A percentile compares a stretch with the other conserved stretches of the same genome.
phyloP scores from a whole-genome alignment of 1,284 basidiomycete species.

The Vanrija sp. region DNA sequence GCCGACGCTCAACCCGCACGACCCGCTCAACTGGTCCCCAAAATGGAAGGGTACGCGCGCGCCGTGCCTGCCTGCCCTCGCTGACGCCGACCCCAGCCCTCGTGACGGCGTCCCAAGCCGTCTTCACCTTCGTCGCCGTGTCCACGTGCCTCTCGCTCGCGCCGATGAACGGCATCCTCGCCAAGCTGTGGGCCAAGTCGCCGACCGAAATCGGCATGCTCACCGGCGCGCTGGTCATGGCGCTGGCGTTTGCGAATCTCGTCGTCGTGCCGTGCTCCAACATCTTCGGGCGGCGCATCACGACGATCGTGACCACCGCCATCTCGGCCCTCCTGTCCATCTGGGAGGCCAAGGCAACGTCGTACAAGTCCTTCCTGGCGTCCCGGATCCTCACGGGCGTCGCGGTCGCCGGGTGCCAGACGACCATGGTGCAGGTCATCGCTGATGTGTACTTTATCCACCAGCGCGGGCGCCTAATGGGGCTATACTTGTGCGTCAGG shows the following conservation, averaged over 20 bases:
- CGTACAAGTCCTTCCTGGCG: slow-evolving; percentile 4
- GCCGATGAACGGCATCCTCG: slow-evolving; percentile 9
- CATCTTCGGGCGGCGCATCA: slow-evolving; percentile 16
- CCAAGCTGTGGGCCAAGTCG: slow-evolving; percentile 1
- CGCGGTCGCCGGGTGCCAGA: slow-evolving; percentile 9
- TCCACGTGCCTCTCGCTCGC: slow-evolving; percentile 8
- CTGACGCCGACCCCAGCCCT: neutral
- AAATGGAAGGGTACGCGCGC: slow-evolving; percentile 15
- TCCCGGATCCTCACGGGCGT: slow-evolving; percentile 9
- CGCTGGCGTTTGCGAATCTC: slow-evolving; percentile 15
- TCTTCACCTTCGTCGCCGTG: slow-evolving; percentile 12
- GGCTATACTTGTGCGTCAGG: slow-evolving; percentile 14
- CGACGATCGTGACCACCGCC: neutral
- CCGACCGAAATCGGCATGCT: slow-evolving; percentile 8
- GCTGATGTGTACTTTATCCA: slow-evolving; percentile 19
- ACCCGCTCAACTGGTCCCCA: slow-evolving; percentile 13
- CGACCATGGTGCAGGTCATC: slow-evolving; percentile 6
- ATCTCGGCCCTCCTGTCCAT: slow-evolving; percentile 8
- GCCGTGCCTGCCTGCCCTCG: neutral
- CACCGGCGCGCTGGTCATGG: slow-evolving; percentile 11
- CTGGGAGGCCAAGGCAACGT: slow-evolving; percentile 11
- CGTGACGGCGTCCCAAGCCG: neutral
- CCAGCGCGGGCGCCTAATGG: slow-evolving; percentile 13
- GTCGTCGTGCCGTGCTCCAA: slow-evolving; percentile 16
- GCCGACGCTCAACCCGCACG: slow-evolving; percentile 1